Percentiles rank a stretch among this genome's conserved stretches.
Conservation (phyloP, 2,329 filamentous ascomycete genomes). For the Apiospora kogelbergensis region DNA sequence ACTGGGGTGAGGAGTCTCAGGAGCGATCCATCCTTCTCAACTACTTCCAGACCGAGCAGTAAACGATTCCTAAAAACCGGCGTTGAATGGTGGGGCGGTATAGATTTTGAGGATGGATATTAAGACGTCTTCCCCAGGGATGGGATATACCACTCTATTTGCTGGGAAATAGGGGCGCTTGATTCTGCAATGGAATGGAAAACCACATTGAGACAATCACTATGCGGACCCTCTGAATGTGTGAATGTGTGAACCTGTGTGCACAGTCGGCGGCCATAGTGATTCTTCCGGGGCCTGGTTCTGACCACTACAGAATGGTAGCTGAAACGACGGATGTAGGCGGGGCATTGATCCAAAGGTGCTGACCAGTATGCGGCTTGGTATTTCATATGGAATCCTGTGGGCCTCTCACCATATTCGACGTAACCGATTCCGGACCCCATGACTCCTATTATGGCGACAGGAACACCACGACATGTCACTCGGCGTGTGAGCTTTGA, state of each 20-base stretch:
- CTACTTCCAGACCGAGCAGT: conserved; percentile 97
- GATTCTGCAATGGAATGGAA: conserved; percentile 38
- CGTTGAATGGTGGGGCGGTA: conserved; percentile 29
- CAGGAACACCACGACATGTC: not conserved
- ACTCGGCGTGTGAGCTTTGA: not conserved
- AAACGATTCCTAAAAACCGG: conserved; percentile 38
- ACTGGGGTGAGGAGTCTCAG: conserved; percentile 99
- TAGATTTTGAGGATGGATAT: conserved; percentile 27
- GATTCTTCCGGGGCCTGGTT: not conserved
- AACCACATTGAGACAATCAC: conserved; percentile 14
- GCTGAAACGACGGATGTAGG: no score
- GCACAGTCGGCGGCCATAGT: not conserved
- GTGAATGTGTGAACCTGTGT: not conserved
- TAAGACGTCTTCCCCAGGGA: conserved; percentile 23
- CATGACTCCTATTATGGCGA: not conserved
- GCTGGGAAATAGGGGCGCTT: conserved; percentile 10
- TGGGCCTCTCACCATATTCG: not conserved
- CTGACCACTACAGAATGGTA: not conserved
- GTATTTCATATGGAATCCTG: not conserved
- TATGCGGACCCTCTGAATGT: not conserved
- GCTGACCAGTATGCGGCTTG: not conserved
- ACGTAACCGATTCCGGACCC: not conserved
- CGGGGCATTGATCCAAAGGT: not conserved
- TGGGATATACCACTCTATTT: conserved; percentile 23
- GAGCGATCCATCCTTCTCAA: conserved; percentile 99